These are phyloP conservation scores for Omphalea diandra DNA, from an alignment of 441 rosid genomes.

Conservation along the genomic window DNA sequence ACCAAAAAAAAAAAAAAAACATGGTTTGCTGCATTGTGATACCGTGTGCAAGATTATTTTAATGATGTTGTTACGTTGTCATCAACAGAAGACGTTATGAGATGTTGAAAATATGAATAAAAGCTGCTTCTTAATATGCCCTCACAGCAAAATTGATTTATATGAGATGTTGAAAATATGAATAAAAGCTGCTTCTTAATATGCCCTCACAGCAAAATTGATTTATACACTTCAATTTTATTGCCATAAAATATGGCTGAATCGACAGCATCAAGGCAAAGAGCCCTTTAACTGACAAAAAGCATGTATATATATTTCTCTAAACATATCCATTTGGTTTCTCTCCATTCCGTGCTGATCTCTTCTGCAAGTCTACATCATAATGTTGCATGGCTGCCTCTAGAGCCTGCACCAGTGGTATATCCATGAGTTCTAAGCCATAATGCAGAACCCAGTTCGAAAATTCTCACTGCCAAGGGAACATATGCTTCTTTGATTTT, in stretches of 20 bases:
- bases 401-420: conserved; percentile 51
- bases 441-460: not conserved
- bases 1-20: too few species aligned
- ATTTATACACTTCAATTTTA: conserved; percentile 12
- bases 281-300: not conserved
- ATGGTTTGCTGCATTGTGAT: too few species aligned
- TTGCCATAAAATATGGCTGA: not conserved
- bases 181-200: too few species aligned
- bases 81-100: too few species aligned
- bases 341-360: conserved; percentile 52
- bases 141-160: conserved; percentile 33
- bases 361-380: conserved; percentile 74
- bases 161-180: too few species aligned
- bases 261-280: not conserved
- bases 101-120: too few species aligned
- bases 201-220: conserved; percentile 33
- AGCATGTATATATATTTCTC: not conserved
- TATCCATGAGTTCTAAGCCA: not conserved
- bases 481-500: not conserved
- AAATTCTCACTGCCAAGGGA: not conserved
- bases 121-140: too few species aligned
- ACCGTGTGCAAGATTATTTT: too few species aligned
- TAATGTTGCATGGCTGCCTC: conserved; percentile 87
- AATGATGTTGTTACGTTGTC: too few species aligned
- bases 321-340: conserved; percentile 52